These are phyloP conservation scores for Furcasterigmium sp. DNA, from an alignment of 2,329 filamentous ascomycete genomes.

Conservation along the genomic window DNA sequence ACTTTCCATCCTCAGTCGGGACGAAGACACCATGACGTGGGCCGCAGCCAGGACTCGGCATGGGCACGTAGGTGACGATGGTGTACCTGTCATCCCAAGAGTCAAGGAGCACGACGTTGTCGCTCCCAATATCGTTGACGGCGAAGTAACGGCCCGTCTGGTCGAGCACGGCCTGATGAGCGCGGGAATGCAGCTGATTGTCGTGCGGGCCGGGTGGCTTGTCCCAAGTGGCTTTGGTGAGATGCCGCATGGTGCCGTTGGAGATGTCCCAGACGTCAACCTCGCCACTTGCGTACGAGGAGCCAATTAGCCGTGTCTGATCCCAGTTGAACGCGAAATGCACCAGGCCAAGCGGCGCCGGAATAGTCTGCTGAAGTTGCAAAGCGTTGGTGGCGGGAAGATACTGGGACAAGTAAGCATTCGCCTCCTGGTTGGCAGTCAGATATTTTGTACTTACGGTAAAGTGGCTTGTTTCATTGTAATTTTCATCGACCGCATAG, in stretches of 20 bases:
- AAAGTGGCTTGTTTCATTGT: conserved; percentile 31
- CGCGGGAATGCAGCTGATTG: conserved; percentile 27
- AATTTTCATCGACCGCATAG: conserved; percentile 44
- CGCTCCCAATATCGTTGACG: conserved; percentile 43
- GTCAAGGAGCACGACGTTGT: conserved; percentile 41
- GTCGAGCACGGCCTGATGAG: conserved; percentile 44
- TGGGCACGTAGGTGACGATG: conserved; percentile 25
- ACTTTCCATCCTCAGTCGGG: conserved; percentile 18
- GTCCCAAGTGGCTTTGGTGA: conserved; percentile 30
- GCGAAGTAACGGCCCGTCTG: conserved; percentile 43
- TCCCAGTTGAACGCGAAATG: conserved; percentile 41
- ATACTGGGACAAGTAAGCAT: conserved; percentile 15
- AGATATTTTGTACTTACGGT: conserved; percentile 11
- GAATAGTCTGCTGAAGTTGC: conserved; percentile 15
- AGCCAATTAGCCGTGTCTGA: conserved; percentile 37
- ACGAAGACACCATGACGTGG: conserved; percentile 48
- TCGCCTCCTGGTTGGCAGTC: too few species aligned
- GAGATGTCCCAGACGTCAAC: conserved; percentile 41
- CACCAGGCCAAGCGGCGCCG: conserved; percentile 37
- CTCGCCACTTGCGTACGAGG: conserved; percentile 32
- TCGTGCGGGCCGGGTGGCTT: conserved; percentile 25
- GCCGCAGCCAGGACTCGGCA: conserved; percentile 33
- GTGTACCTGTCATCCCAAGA: conserved; percentile 31
- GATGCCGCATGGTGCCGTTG: conserved; percentile 26
- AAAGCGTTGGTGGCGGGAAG: conserved; percentile 25